Conservation (phyloP, 2,329 filamentous ascomycete species). For the Nigrospora oryzae region DNA sequence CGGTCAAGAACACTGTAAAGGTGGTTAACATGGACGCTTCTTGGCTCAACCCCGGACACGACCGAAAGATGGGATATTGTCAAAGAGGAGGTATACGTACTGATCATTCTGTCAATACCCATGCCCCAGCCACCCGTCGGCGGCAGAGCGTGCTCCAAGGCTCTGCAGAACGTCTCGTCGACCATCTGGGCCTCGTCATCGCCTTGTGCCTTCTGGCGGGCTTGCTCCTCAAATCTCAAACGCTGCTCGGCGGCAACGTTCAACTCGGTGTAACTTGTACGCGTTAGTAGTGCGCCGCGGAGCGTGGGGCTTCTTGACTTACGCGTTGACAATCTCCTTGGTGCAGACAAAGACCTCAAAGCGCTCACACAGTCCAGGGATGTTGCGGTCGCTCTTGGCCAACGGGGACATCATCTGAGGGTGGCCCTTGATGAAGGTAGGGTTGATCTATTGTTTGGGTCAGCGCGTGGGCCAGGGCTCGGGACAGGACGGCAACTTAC, state of each 20-base stretch:
- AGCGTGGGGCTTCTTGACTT: conserved; percentile 5
- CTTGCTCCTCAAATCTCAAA: conserved; percentile 88
- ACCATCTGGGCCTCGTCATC: conserved; percentile 95
- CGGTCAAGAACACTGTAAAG: conserved; percentile 68
- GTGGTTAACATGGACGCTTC: background rate
- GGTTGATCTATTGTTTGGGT: conserved; percentile 52
- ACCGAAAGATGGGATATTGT: conserved; percentile 43
- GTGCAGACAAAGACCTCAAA: conserved; percentile 97
- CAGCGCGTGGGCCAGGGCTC: background rate
- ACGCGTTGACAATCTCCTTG: conserved; percentile 92
- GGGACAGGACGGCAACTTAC: background rate
- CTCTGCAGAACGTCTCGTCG: conserved; percentile 90
- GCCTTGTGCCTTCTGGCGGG: conserved; percentile 88
- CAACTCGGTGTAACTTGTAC: conserved; percentile 72
- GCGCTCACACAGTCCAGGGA: conserved; percentile 82
- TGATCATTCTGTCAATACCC: conserved; percentile 74
- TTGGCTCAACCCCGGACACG: background rate
- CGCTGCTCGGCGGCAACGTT: conserved; percentile 95
- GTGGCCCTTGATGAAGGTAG: conserved; percentile 85
- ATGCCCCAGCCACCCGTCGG: conserved; percentile 96
- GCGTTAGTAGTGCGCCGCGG: background rate
- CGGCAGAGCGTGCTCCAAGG: conserved; percentile 83
- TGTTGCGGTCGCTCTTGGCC: conserved; percentile 84
- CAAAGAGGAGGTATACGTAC: conserved; percentile 94
- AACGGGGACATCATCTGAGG: conserved; percentile 74